phyloP scores from a whole-genome alignment of 805 yeast species.

The Hanseniaspora hatyaiensis region DNA sequence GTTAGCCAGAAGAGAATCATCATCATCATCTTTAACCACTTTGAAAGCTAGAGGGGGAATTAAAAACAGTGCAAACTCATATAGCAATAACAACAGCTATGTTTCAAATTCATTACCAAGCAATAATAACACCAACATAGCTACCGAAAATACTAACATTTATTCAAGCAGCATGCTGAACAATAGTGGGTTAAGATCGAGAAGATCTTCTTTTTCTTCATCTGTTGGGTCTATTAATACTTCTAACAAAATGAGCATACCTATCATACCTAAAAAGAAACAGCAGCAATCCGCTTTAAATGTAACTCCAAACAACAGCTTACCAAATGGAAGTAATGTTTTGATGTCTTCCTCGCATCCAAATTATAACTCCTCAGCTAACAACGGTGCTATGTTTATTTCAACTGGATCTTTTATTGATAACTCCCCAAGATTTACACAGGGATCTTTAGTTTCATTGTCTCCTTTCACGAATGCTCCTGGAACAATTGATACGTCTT shows the following conservation, averaged over 20 bases:
- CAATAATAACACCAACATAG: no score
- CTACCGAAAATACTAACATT: no score
- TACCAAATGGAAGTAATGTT: not conserved
- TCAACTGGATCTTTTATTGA: conserved; percentile 14
- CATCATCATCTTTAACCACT: conserved; percentile 15
- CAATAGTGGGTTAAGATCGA: conserved; percentile 18
- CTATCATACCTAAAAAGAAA: conserved; percentile 29
- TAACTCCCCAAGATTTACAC: conserved; percentile 14
- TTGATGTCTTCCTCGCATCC: conserved; percentile 15
- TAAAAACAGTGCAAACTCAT: not conserved
- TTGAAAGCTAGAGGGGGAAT: conserved; percentile 13
- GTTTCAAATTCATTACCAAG: not conserved
- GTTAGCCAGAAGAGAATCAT: conserved; percentile 13
- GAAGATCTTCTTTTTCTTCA: conserved; percentile 28
- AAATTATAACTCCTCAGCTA: conserved; percentile 1
- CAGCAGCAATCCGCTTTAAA: not conserved
- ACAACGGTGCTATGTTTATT: conserved; percentile 8
- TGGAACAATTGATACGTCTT: conserved; percentile 7
- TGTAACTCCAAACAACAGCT: conserved; percentile 1
- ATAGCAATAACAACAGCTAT: not conserved
- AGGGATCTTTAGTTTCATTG: conserved; percentile 7
- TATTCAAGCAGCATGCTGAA: no score
- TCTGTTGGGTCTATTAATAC: conserved; percentile 26
- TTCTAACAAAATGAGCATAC: conserved; percentile 26
- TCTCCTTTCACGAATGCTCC: conserved; percentile 5